A percentile compares a stretch with the other conserved stretches of the same genome.
phyloP scores from a whole-genome alignment of 2,329 filamentous ascomycete genomes.

The Alternaria angustiovoidea region DNA sequence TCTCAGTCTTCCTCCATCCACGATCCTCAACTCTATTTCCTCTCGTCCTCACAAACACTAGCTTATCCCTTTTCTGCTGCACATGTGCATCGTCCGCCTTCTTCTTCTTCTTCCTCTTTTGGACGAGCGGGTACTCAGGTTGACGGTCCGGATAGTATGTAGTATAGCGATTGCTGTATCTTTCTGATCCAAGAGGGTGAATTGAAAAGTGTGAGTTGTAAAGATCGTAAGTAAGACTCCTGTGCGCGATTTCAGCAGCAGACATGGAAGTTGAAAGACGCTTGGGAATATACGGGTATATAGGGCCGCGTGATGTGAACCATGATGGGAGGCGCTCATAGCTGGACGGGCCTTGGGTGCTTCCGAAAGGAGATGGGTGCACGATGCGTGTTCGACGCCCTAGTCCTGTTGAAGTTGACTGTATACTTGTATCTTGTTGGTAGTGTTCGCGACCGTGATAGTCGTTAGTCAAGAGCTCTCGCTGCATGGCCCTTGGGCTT shows the following conservation, averaged over 20 bases:
- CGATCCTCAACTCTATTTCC: background rate
- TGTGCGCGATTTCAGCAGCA: background rate
- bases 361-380: background rate
- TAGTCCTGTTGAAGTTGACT: background rate
- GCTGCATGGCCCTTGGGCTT: background rate
- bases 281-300: background rate
- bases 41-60: background rate
- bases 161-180: background rate
- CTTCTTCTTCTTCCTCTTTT: background rate
- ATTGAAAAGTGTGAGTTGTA: background rate
- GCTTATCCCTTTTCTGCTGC: background rate
- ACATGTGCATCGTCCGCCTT: background rate
- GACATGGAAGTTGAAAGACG: background rate
- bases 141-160: background rate
- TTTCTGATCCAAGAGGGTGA: background rate
- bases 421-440: background rate
- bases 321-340: background rate
- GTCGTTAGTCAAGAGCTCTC: background rate
- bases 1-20: background rate
- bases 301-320: background rate
- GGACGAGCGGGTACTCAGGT: background rate
- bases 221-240: background rate
- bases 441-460: background rate
- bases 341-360: background rate
- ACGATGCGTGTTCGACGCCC: background rate